Percentiles rank a stretch among this genome's conserved stretches.
Conservation (phyloP, 129 eudicot species). For the Lonicera japonica region DNA sequence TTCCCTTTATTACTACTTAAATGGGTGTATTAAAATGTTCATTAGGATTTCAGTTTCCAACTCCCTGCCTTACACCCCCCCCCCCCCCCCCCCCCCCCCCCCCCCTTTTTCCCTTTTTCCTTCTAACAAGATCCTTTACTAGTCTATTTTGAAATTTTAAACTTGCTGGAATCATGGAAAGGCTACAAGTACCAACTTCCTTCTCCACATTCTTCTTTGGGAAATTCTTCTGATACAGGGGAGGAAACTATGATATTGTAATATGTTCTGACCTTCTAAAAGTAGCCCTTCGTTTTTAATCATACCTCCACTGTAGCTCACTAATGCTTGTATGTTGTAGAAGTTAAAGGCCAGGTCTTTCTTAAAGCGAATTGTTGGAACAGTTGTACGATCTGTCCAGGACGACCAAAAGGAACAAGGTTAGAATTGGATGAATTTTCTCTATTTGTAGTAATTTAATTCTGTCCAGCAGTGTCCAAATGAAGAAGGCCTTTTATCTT, state of each 20-base stretch:
- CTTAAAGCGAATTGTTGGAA: slow-evolving; percentile 81
- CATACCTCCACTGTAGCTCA: slow-evolving; percentile 1
- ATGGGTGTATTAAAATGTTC: too few relatives aligned
- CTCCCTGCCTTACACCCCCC: too few relatives aligned
- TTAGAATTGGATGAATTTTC: slow-evolving; percentile 18
- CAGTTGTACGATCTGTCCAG: slow-evolving; percentile 97
- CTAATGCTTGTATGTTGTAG: slow-evolving; percentile 35
- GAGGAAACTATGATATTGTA: background rate
- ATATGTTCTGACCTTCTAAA: background rate
- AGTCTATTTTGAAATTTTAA: background rate
- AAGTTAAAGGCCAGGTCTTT: slow-evolving; percentile 72
- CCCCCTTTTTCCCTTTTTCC: too few relatives aligned
- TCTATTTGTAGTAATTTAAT: background rate
- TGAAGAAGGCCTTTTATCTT: background rate
- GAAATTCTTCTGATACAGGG: background rate
- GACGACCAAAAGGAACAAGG: slow-evolving; percentile 98
- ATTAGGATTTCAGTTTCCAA: too few relatives aligned
- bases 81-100: too few relatives aligned
- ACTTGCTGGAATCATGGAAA: slow-evolving; percentile 3
- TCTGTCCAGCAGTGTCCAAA: background rate
- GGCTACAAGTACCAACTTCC: background rate
- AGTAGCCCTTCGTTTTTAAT: background rate
- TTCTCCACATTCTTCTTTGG: background rate
- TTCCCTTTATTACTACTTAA: background rate
- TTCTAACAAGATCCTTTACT: background rate